Evolutionary conservation across 106 monocot genomes (phyloP).

Genomic region (Phalaenopsis aphrodite): DNA sequence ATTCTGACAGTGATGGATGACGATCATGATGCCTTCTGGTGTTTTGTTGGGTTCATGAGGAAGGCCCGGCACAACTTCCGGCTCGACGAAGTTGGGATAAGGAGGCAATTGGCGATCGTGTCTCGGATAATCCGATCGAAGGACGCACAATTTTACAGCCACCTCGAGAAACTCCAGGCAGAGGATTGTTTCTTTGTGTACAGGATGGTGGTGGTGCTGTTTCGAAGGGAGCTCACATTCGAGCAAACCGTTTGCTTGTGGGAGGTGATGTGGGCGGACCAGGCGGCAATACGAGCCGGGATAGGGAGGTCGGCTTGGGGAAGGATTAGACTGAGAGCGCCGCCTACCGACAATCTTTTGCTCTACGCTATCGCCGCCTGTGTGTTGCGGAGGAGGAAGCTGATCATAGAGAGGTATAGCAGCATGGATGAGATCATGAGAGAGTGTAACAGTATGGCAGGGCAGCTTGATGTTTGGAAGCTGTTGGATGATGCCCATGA

Average conservation of each 20-base stretch:
- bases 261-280: conserved; percentile 98
- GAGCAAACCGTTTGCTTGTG: conserved; percentile 79
- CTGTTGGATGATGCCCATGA: conserved; percentile 86
- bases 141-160: conserved; percentile 59
- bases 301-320: conserved; percentile 58
- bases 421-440: conserved; percentile 84
- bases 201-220: conserved; percentile 87
- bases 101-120: conserved; percentile 58
- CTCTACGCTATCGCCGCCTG: conserved; percentile 90
- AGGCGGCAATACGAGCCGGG: conserved; percentile 70
- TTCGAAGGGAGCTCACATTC: conserved; percentile 72
- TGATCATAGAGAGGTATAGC: conserved; percentile 73
- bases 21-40: conserved; percentile 80
- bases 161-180: conserved; percentile 74
- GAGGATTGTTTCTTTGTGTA: conserved; percentile 95
- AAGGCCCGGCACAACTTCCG: conserved; percentile 88
- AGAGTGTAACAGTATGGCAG: conserved; percentile 72
- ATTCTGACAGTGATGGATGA: conserved; percentile 76
- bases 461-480: conserved; percentile 76
- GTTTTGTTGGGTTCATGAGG: conserved; percentile 87
- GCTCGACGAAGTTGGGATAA: conserved; percentile 83
- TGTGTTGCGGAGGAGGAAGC: conserved; percentile 68
- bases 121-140: conserved; percentile 75
- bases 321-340: conserved; percentile 46
- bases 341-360: conserved; percentile 66